Evolutionary conservation across 345 rosid genomes (phyloP), one percentile per base, ranked within the genome.

Genomic region (Clarkia xantiana): DNA sequence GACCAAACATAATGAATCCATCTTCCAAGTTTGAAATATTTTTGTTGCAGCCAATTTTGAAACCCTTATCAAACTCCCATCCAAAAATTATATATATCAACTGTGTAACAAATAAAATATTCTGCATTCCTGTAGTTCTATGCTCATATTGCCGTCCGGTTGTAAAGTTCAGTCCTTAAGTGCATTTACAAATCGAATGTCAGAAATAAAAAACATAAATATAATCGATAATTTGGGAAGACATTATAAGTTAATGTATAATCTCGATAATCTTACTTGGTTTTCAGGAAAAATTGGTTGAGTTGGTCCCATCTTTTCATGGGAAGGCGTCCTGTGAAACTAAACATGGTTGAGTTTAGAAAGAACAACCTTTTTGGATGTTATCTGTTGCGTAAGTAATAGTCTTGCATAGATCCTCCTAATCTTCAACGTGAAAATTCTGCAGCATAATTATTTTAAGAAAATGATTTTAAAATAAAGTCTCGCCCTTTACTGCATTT

Each of bases 111-210:
- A 10, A 86, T 83, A 34, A 86, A 61, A n/a, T 82, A 80, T 70
- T 78, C 64, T 14, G 96, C 84, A 73, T 83, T 86, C 5, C 69
- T 56, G 61, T 67, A 74, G 63, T 86, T 58, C 96, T 94, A 86
- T 51, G 81, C 74, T 44, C 96, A 90, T 11, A 44, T 72, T 67
- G 0, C 89, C 86, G 42, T 63, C 68, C 2, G 59, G 6, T 6
- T 25, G 51, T 11, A 83, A 63, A 23, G 38, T 20, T 18, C 84
- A 71, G 1, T 94, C 87, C 1, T 66, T 4, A 1, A 86, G 84
- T 44, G 90, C 94, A 62, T 86, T 83, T 42, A 86, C n/a, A n/a
- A n/a, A n/a, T n/a, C n/a, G n/a, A n/a, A n/a, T n/a, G n/a, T n/a
- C n/a, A n/a, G n/a, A n/a, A n/a, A n/a, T n/a, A n/a, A n/a, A n/a